These are phyloP conservation scores for Mortierella sp. DNA, from an alignment of 371 early-diverging fungal genomes.

Conservation along the genomic window DNA sequence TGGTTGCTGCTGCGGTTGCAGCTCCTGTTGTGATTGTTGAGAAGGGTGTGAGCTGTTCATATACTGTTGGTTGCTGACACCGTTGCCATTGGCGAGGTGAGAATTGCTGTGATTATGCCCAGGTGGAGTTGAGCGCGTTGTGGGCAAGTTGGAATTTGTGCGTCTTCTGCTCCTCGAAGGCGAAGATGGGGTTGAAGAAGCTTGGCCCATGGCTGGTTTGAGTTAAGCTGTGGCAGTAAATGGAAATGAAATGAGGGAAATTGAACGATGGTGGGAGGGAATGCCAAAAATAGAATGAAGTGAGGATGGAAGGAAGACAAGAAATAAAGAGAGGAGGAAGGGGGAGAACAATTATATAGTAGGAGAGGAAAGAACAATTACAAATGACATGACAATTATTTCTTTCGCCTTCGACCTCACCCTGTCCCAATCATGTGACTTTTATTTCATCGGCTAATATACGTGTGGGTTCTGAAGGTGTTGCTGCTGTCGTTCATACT, in stretches of 20 bases:
- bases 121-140: not conserved
- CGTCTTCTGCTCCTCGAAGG: slow-evolving; percentile 14
- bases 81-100: slow-evolving; percentile 1
- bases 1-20: slow-evolving; percentile 8
- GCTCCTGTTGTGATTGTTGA: slow-evolving; percentile 8
- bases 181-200: slow-evolving; percentile 30
- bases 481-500: slow-evolving; percentile 47
- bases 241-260: not conserved
- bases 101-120: not conserved
- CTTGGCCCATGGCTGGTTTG: slow-evolving; percentile 49
- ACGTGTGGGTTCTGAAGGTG: slow-evolving; percentile 29
- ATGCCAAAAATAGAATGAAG: not conserved
- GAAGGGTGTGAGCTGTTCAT: not conserved
- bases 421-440: not conserved
- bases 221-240: not conserved
- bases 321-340: not conserved
- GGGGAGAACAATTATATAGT: not conserved
- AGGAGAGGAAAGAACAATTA: slow-evolving; percentile 2
- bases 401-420: not conserved
- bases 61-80: slow-evolving; percentile 6
- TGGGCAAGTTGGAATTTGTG: not conserved
- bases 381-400: not conserved
- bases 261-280: not conserved
- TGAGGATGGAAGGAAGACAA: not conserved
- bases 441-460: not conserved